Percentiles rank a stretch among this genome's conserved stretches.
These are phyloP conservation scores for Nicotiana undulata DNA, from an alignment of 257 asterid species.

Conservation along the genomic window DNA sequence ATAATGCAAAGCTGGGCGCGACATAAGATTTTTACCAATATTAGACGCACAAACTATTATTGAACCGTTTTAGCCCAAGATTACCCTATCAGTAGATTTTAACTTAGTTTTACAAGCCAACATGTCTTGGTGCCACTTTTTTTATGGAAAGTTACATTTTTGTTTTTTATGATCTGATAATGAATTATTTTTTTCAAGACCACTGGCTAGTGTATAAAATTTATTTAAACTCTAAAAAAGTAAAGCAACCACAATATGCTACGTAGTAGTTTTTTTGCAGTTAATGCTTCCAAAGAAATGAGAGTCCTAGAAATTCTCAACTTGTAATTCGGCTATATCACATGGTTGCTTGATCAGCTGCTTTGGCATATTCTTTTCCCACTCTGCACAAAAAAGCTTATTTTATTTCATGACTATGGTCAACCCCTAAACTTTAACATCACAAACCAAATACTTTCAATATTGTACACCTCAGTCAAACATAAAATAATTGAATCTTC, in stretches of 20 bases:
- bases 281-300: neutral
- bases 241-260: neutral
- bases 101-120: too few species aligned
- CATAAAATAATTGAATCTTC: constrained; percentile 4
- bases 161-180: neutral
- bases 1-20: too few species aligned
- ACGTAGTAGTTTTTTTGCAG: neutral
- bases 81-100: too few species aligned
- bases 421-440: constrained; percentile 1
- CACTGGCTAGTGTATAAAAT: neutral
- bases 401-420: neutral
- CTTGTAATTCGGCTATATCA: neutral
- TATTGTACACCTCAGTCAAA: neutral
- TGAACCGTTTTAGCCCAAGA: too few species aligned
- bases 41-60: too few species aligned
- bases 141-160: neutral
- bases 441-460: neutral
- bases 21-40: too few species aligned
- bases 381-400: neutral
- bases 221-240: neutral
- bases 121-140: neutral
- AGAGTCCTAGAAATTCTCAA: constrained; percentile 9
- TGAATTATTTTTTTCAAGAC: neutral
- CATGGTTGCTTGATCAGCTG: constrained; percentile 6
- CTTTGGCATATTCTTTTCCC: constrained; percentile 7